Evolutionary conservation across 352 stramenopile genomes (phyloP), one percentile per base, ranked within the genome.

Genomic region (Blastocystis sp.): DNA sequence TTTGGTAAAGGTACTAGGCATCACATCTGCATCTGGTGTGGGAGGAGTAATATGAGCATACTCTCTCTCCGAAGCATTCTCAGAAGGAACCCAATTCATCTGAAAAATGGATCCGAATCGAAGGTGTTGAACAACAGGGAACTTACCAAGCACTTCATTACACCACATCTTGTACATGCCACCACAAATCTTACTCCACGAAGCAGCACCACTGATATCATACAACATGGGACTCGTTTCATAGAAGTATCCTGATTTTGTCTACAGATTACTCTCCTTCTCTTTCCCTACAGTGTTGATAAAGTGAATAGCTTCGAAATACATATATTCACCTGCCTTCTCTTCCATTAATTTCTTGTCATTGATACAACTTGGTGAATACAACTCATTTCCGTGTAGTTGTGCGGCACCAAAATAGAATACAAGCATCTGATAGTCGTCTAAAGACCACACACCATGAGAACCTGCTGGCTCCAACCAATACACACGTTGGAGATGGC

Each of bases 361-460:
- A 64, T 95, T 93, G 44, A 96, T 91, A 22, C 91, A 93, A 40
- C 93, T 92, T 0, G 95, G 94, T 37, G 73, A 58, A 40, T 60
- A 89, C 19, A 19, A 56, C 27, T 33, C 53, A 11, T 75, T 60
- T 58, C 40, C 66, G 22, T 95, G 94, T 19, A 98, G 93, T 90
- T 99, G 96, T 76, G 96, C 94, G 30, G 96, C 94, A 62, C 97
- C 97, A 93, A 98, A 98, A 91, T 98, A 97, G 91, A 99, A 99
- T 0, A 95, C 94, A 42, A 99, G 92, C 90, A 96, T 98, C 89
- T 99, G 96, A 91, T 99, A 99, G 92, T 99, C 97, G 90, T 99
- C 97, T 56, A 99, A 93, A 30, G 95, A 96, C 97, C 97, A 99
- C 33, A 98, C 96, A 48, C 97, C 97, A 91, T 99, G 97, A 27